Evolutionary conservation across 2,329 filamentous ascomycete genomes (phyloP), one percentile per base, ranked within the genome.

Genomic region (Akanthomyces muscarius): DNA sequence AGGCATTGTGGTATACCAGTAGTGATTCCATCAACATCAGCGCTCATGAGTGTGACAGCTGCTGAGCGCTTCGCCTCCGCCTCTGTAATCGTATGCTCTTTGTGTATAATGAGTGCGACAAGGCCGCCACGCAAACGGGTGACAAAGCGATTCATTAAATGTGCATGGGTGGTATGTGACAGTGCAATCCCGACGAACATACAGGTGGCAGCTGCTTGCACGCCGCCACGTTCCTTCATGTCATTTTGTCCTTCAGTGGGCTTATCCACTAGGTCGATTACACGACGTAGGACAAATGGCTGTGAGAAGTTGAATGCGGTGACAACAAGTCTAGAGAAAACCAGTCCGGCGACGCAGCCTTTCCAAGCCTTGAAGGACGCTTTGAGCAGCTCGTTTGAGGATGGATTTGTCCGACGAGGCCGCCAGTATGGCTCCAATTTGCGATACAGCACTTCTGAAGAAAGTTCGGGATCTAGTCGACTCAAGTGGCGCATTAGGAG

Each of bases 41-140:
- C 28, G 28, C 30, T 58, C 61, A 63, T 63, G 13, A 58, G 48
- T 8, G 61, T 63, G 2, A 58, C n/a, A 2, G 61, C 61, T 23
- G 61, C 54, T 10, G 33, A 18, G 13, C 76, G 73, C 21, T 74
- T 72, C 5, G 70, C 69, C 1, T 67, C 63, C 3, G 66, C 67
- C 3, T 68, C 66, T n/a, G 70, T 69, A 10, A 78, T 63, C 1
- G 66, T 63, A 4, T 78, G 64, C 0, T 77, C 78, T 64, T 80
- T 79, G n/a, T 76, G 74, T 65, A 81, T 84, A 18, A 86, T 77
- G 67, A 82, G 74, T 0, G 80, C 77, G 7, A 74, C 64, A 16
- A 77, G 68, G 1, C 67, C 69, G 1, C 70, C 74, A 11, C 75
- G 72, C 25, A 72, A 59, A 64, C 72, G 69, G 13, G 72, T 70